Conservation (phyloP, 129 eudicot species). For the Apium graveolens region DNA sequence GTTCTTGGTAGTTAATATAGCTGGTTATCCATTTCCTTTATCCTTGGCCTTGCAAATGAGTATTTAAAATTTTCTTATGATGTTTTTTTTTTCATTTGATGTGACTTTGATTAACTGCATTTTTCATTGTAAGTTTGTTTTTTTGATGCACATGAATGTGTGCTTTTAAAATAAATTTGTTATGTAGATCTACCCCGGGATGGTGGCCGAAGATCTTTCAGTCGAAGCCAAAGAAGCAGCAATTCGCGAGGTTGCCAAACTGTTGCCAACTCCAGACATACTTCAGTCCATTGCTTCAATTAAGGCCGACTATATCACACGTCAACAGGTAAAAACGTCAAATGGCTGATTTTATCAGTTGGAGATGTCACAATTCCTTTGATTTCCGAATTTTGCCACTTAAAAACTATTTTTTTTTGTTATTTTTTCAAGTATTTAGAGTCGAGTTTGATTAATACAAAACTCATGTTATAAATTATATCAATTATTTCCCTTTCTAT, state of each 20-base stretch:
- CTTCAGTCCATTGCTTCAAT: conserved; percentile 76
- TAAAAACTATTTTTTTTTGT: background rate
- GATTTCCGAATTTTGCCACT: background rate
- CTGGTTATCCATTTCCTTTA: no score
- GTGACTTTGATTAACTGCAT: background rate
- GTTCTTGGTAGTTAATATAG: background rate
- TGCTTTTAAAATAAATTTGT: background rate
- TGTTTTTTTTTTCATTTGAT: background rate
- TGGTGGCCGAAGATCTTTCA: conserved; percentile 94
- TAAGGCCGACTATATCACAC: conserved; percentile 90
- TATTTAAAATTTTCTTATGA: background rate
- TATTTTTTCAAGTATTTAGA: background rate
- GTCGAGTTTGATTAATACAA: background rate
- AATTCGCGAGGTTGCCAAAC: conserved; percentile 96
- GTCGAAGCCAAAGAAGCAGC: conserved; percentile 95
- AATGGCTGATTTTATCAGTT: background rate
- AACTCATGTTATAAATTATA: no score
- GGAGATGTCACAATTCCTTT: background rate
- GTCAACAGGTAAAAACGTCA: conserved; percentile 66
- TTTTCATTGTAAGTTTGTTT: background rate
- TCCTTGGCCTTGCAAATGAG: background rate
- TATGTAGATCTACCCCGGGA: conserved; percentile 18
- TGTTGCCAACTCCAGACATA: conserved; percentile 81
- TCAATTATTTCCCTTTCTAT: background rate
- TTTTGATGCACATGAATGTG: background rate